A percentile compares a stretch with the other conserved stretches of the same genome.
These are phyloP conservation scores for Penicillium expansum DNA, from an alignment of 2,329 filamentous ascomycete species.

Conservation along the genomic window DNA sequence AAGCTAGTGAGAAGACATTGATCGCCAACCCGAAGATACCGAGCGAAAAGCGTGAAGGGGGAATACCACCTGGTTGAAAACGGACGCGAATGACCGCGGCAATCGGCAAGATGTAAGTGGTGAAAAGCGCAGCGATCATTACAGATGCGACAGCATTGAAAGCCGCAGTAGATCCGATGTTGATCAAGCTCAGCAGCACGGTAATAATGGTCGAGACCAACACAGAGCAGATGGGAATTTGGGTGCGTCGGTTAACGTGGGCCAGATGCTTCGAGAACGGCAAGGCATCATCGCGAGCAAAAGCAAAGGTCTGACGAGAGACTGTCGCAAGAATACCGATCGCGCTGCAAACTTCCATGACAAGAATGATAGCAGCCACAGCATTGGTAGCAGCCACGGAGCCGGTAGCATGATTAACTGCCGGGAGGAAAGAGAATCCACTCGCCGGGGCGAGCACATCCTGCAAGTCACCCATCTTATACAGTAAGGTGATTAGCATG, in stretches of 20 bases:
- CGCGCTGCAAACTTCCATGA: conserved; percentile 37
- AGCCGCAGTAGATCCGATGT: conserved; percentile 51
- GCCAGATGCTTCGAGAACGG: conserved; percentile 30
- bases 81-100: conserved; percentile 22
- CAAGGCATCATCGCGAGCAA: conserved; percentile 44
- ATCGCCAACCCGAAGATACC: conserved; percentile 29
- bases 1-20: conserved; percentile 29
- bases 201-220: conserved; percentile 33
- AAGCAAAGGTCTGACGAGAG: conserved; percentile 43
- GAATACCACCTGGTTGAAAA: conserved; percentile 20
- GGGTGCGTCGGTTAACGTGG: conserved; percentile 35
- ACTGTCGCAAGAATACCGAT: conserved; percentile 34
- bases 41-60: conserved; percentile 24
- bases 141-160: conserved; percentile 57
- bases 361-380: conserved; percentile 47
- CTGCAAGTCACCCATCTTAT: conserved; percentile 44
- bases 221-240: conserved; percentile 45
- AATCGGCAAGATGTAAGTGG: conserved; percentile 50
- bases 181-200: conserved; percentile 48
- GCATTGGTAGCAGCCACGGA: conserved; percentile 46
- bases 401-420: conserved; percentile 49
- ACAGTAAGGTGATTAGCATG: conserved; percentile 46
- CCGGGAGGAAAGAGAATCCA: conserved; percentile 51
- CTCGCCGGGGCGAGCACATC: conserved; percentile 42
- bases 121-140: conserved; percentile 50